phyloP scores from a whole-genome alignment of 2,329 filamentous ascomycete species.

The Pseudogymnoascus sp. region DNA sequence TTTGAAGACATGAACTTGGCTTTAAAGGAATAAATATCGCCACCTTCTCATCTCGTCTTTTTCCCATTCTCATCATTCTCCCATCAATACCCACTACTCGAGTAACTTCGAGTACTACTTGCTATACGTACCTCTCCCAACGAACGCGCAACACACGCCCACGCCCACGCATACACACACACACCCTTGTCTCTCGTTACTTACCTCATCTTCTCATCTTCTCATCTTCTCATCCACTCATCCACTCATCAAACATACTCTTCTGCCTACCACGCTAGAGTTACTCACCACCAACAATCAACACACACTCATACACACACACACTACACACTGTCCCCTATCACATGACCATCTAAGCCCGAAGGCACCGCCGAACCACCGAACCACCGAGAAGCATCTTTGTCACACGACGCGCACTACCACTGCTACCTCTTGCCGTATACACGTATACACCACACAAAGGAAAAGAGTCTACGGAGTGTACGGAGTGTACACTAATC shows the following conservation, averaged over 20 bases:
- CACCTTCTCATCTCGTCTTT: background rate
- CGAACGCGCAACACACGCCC: background rate
- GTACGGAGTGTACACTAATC: conserved; percentile 1
- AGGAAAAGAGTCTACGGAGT: too few species aligned
- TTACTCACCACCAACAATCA: too few species aligned
- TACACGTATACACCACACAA: background rate
- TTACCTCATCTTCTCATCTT: background rate
- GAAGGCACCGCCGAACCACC: background rate
- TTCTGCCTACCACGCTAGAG: background rate
- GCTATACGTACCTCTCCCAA: background rate
- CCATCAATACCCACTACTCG: background rate
- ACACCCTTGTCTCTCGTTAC: background rate
- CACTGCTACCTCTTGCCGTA: background rate
- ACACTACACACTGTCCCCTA: too few species aligned
- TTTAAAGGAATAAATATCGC: background rate
- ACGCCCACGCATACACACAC: too few species aligned
- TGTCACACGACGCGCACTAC: background rate
- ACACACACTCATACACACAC: too few species aligned
- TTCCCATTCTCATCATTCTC: background rate
- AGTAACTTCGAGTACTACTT: too few species aligned
- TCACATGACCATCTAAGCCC: conserved; percentile 1
- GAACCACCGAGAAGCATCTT: background rate
- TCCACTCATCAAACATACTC: background rate
- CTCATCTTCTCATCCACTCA: too few species aligned
- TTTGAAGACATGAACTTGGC: background rate